Percentiles rank a stretch among this genome's conserved stretches.
Conservation (phyloP, 805 yeast species). For the Hanseniaspora hatyaiensis region DNA sequence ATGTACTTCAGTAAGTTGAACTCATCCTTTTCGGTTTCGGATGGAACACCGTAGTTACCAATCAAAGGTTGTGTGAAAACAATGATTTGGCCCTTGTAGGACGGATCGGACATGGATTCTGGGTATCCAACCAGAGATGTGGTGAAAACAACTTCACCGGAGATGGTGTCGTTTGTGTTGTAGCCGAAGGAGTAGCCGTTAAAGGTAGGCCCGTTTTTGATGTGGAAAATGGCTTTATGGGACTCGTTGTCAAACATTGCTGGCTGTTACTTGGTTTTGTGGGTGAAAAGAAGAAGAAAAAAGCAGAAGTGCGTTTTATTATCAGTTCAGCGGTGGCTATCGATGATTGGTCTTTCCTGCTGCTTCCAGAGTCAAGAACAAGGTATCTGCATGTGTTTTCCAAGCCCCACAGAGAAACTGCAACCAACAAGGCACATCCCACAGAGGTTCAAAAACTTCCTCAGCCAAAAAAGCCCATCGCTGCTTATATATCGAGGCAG, state of each 20-base stretch:
- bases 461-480: no score
- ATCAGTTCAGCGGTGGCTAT: no score
- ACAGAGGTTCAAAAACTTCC: no score
- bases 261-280: not conserved
- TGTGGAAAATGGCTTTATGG: slow-evolving; percentile 71
- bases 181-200: slow-evolving; percentile 95
- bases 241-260: slow-evolving; percentile 12
- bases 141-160: slow-evolving; percentile 97
- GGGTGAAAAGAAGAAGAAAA: no score
- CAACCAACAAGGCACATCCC: no score
- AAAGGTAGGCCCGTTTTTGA: slow-evolving; percentile 87
- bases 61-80: slow-evolving; percentile 95
- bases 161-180: slow-evolving; percentile 52
- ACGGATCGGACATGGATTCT: slow-evolving; percentile 97
- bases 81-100: slow-evolving; percentile 91
- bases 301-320: not conserved
- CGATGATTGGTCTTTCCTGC: no score
- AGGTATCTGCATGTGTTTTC: not conserved
- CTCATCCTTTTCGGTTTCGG: slow-evolving; percentile 66
- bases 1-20: slow-evolving; percentile 77
- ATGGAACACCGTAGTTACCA: slow-evolving; percentile 98
- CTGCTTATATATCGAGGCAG: no score
- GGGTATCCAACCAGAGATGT: slow-evolving; percentile 98
- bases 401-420: no score
- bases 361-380: no score